Evolutionary conservation across 495 filamentous ascomycete genomes (phyloP), one percentile per base, ranked within the genome.

Genomic region (Penicillium silybi): DNA sequence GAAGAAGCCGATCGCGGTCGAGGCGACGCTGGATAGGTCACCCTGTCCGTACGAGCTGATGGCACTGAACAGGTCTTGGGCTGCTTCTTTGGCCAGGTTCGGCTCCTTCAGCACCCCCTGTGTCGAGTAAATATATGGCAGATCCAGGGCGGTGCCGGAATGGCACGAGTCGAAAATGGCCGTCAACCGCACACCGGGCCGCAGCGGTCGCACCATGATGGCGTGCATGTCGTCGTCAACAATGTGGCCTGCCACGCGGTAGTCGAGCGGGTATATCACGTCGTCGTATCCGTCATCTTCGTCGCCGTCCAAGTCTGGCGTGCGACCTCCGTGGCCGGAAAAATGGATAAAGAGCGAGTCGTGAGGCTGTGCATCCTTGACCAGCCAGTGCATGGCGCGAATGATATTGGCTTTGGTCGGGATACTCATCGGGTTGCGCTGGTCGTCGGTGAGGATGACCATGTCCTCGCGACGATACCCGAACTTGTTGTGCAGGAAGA

Each of bases 141-240:
- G 83, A 62, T 98, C 93, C 56, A 98, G 80, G 5, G 92, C 93
- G 1, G 93, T 95, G 52, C 93, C 93, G 11, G 92, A 96, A 71
- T 98, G 93, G 71, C 93, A 98, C 11, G 92, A 96, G 74, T 98
- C 93, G 73, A 96, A 98, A 65, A 98, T 96, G 29, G 93, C 95
- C 1, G 93, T 98, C 44, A 98, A 72, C 23, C 93, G 85, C 6
- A 96, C 93, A 50, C 93, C 93, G 2, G 88, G 78, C 48, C 79
- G 80, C n/a, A 98, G 76, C 5, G 89, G 85, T 34, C 74, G 74
- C 45, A 98, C 93, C 92, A 98, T 92, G 61, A 97, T 96, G 48
- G 83, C 80, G 64, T 98, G 93, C 90, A 98, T 95, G 65, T 97
- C 92, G 58, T 98, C 93, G 69, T 98, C 93, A 32, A 95, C 91